phyloP scores from a whole-genome alignment of 2,329 filamentous ascomycete species.

The Colletotrichum shisoi region DNA sequence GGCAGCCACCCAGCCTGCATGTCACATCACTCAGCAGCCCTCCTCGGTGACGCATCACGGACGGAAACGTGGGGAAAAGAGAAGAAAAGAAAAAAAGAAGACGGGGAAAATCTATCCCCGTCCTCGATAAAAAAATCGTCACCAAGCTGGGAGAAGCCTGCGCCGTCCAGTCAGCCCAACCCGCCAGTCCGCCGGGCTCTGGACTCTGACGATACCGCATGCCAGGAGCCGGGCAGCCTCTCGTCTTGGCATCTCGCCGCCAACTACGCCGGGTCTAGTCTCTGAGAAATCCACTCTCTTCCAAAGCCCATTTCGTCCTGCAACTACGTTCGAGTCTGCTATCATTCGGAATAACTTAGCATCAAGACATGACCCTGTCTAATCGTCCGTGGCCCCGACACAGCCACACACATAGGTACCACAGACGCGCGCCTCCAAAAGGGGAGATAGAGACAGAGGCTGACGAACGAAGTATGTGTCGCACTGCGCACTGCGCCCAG shows the following conservation, averaged over 20 bases:
- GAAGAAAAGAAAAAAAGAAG: too few species aligned
- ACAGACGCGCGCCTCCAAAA: neutral
- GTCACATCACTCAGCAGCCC: neutral
- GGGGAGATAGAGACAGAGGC: neutral
- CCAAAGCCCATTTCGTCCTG: neutral
- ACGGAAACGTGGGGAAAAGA: neutral
- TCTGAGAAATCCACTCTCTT: neutral
- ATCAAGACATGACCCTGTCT: neutral
- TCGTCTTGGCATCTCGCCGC: neutral
- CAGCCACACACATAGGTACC: neutral
- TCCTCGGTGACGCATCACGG: neutral
- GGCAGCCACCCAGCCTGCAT: neutral
- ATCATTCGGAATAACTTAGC: neutral
- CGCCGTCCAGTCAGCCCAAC: neutral
- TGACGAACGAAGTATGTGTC: neutral
- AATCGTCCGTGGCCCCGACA: neutral
- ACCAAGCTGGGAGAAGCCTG: too few species aligned
- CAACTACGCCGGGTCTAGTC: neutral
- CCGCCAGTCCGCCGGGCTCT: neutral
- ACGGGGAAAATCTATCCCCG: too few species aligned
- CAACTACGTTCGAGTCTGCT: neutral
- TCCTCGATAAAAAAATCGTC: neutral
- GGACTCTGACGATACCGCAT: too few species aligned
- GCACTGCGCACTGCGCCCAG: neutral
- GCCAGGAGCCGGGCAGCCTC: neutral